Evolutionary conservation across 768 basidiomycete genomes (phyloP).

Genomic region (Hypholoma fasciculare): DNA sequence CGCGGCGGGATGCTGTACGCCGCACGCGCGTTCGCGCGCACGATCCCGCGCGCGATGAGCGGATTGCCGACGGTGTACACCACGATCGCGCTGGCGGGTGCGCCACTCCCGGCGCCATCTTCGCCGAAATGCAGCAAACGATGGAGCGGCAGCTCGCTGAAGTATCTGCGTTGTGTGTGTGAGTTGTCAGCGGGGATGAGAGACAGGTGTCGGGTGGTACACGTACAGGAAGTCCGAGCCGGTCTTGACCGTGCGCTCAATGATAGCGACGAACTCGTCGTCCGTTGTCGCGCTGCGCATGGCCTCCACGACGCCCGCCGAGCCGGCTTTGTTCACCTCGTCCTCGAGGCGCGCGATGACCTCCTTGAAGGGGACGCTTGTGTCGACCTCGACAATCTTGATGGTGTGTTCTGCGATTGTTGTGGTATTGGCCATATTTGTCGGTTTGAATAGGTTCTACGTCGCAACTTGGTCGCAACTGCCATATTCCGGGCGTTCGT

Average conservation of each 20-base stretch:
- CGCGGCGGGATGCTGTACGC: slow-evolving; percentile 47
- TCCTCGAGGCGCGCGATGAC: slow-evolving; percentile 45
- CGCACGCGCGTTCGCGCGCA: slow-evolving; percentile 39
- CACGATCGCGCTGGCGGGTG: slow-evolving; percentile 11
- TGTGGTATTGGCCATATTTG: neutral
- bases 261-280: slow-evolving; percentile 34
- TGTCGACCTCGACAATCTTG: slow-evolving; percentile 43
- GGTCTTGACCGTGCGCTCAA: slow-evolving; percentile 29
- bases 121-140: slow-evolving; percentile 35
- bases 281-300: slow-evolving; percentile 28
- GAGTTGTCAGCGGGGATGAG: neutral
- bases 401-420: slow-evolving; percentile 17
- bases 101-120: neutral
- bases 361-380: slow-evolving; percentile 35
- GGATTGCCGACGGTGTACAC: slow-evolving; percentile 56
- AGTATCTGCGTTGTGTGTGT: slow-evolving; percentile 36
- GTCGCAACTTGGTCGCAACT: neutral
- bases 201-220: too few species aligned
- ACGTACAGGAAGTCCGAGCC: slow-evolving; percentile 44
- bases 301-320: slow-evolving; percentile 22
- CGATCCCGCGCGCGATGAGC: slow-evolving; percentile 44
- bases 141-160: slow-evolving; percentile 36
- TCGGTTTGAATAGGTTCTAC: neutral
- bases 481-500: neutral
- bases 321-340: slow-evolving; percentile 39